These are phyloP conservation scores for Colletotrichum tropicicola DNA, from an alignment of 2,329 filamentous ascomycete genomes.

Conservation along the genomic window DNA sequence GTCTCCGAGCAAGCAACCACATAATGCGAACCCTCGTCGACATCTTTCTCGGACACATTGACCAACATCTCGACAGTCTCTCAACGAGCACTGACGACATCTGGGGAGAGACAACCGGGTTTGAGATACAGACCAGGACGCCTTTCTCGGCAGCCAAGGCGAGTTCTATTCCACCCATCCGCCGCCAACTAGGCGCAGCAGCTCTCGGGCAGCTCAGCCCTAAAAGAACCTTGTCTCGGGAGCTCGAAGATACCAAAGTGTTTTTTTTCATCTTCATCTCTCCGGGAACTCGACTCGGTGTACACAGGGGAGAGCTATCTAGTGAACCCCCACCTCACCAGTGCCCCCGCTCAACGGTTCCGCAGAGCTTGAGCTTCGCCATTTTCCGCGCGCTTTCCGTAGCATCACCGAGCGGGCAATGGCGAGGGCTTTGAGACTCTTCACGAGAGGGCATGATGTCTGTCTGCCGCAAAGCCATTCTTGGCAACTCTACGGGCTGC, in stretches of 20 bases:
- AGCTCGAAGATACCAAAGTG: slow-evolving; percentile 5
- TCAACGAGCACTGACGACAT: background rate
- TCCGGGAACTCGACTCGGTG: background rate
- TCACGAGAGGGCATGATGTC: background rate
- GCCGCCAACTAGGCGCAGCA: slow-evolving; percentile 7
- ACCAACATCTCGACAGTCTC: background rate
- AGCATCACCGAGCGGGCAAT: background rate
- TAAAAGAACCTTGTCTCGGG: slow-evolving; percentile 15
- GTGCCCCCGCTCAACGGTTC: background rate
- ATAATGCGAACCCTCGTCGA: slow-evolving; percentile 12
- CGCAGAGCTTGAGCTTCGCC: background rate
- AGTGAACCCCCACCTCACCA: background rate
- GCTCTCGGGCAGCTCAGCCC: slow-evolving; percentile 25
- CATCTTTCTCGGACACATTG: background rate
- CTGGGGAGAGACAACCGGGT: background rate
- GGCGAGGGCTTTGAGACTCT: too few relatives aligned
- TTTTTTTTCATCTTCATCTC: background rate
- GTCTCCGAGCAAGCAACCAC: background rate
- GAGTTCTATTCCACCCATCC: background rate
- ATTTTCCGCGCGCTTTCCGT: background rate
- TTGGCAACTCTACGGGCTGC: background rate
- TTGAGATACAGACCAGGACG: background rate
- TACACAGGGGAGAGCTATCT: slow-evolving; percentile 7
- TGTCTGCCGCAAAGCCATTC: background rate
- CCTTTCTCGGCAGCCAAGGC: background rate